Evolutionary conservation across 192 early-diverging fungal genomes (phyloP), one percentile per base, ranked within the genome.

Genomic region (Linnemannia zychae): DNA sequence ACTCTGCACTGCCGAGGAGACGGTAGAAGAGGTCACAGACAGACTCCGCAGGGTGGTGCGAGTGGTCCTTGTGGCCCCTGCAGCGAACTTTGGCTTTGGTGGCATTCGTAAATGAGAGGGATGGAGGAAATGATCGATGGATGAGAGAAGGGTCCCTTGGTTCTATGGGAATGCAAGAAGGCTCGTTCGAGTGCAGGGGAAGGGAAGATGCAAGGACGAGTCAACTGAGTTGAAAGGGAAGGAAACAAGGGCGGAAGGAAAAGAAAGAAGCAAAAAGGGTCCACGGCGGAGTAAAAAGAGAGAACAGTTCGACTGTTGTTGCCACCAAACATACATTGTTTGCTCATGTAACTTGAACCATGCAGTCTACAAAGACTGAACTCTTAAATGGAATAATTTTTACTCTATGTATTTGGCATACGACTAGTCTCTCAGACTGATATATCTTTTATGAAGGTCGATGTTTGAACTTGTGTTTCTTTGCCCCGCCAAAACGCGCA

Each of bases 41-140:
- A 40, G 76, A 37, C 66, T 71, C 48, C 72, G 76, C 37, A 49
- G 46, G 16, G 79, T 53, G 28, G 76, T 37, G 52, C 82, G 76
- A 17, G 67, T 75, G 22, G 68, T 20, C 31, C 77, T 74, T 3
- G 72, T 47, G 17, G 65, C n/a, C 24, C 46, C 60, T 24, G 72
- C 31, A 20, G 73, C n/a, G 28, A 69, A n/a, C 77, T 79, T 85
- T 72, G 57, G 57, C 57, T 85, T 85, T 46, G 83, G 83, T 15
- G 83, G 77, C 83, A 85, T 85, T 6, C 1, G 20, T 38, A 33
- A 24, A 37, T 70, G 44, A 75, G 57, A 18, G 15, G 7, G n/a
- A 22, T 38, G 49, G 63, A 15, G n/a, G 49, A 31, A 60, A 65
- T 28, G 24, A 31, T 9, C 7, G 44, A 49, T 48, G 46, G 12